Evolutionary conservation across 257 asterid species (phyloP).

Genomic region (Solanum appendiculatum): DNA sequence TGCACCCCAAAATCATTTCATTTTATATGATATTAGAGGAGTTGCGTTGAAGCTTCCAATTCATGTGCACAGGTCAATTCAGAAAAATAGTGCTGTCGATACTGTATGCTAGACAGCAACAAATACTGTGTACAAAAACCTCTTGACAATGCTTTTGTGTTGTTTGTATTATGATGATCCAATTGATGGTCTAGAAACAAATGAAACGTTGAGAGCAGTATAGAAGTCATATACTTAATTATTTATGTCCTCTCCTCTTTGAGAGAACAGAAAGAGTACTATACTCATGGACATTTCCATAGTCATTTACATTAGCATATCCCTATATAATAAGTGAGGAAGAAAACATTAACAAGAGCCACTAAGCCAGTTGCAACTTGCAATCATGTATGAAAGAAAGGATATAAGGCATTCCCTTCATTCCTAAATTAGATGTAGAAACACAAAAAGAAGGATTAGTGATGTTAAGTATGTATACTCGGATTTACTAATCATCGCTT

Average conservation of each 20-base stretch:
- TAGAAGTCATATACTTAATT: neutral
- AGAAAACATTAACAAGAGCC: neutral
- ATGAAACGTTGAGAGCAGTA: neutral
- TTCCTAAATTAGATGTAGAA: neutral
- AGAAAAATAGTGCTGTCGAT: neutral
- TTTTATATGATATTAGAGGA: neutral
- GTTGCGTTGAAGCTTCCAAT: neutral
- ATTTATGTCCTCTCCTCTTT: neutral
- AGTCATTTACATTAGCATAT: slow-evolving; percentile 2
- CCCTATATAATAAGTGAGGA: neutral
- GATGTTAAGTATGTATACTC: slow-evolving; percentile 3
- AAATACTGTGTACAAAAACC: neutral
- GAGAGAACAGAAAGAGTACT: neutral
- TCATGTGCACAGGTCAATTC: neutral
- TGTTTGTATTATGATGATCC: neutral
- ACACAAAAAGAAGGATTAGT: neutral
- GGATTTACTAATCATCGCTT: neutral
- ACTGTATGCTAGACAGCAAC: neutral
- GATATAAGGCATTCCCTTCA: neutral
- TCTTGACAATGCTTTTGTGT: neutral
- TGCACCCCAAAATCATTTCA: neutral
- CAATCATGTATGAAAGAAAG: neutral
- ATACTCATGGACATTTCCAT: neutral
- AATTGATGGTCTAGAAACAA: neutral
- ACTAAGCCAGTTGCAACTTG: neutral